Evolutionary conservation across 2,329 filamentous ascomycete species (phyloP), one percentile per base, ranked within the genome.

Genomic region (Aspergillus puulaauensis): DNA sequence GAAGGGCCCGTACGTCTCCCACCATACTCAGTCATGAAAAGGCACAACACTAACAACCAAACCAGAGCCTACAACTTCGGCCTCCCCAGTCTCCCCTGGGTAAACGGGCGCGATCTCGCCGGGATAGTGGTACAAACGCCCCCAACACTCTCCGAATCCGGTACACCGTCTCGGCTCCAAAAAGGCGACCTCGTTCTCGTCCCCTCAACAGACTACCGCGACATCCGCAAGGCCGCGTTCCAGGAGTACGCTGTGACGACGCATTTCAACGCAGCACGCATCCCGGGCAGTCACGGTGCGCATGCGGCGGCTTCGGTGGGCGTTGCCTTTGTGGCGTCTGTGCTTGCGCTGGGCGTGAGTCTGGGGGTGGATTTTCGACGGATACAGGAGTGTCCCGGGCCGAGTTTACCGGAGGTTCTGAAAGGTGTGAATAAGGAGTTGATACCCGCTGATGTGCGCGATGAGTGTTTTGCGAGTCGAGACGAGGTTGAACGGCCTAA

Each of bases 121-220:
- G 89, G 89, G 11, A 79, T 80, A 12, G 82, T 91, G 4, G 80
- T 88, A 6, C 76, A 79, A 61, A 74, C 52, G 75, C 69, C 27
- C 9, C 9, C 27, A 31, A 31, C 27, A 31, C 8, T 31, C 27
- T 31, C 54, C 67, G 68, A 21, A 68, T 12, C 21, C 5, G 17
- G 70, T 3, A 31, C 27, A 11, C 27, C 27, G 19, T 80, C 79
- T 2, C 80, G 86, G 49, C 75, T 90, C 21, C 77, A 78, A 52
- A 69, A 77, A 8, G 84, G 86, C 27, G 86, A 89, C 61, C 76
- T 80, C 35, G 76, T 79, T 9, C 80, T 89, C 35, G 83, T 84
- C n/a, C 86, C 89, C 14, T 90, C 87, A 0, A 91, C 88, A 31
- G 88, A 91, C 73, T 91, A 91, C 67, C 82, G 88, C 15, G 88